phyloP scores from a whole-genome alignment of 1,139 yeast species.

The Taphrina deformans region DNA sequence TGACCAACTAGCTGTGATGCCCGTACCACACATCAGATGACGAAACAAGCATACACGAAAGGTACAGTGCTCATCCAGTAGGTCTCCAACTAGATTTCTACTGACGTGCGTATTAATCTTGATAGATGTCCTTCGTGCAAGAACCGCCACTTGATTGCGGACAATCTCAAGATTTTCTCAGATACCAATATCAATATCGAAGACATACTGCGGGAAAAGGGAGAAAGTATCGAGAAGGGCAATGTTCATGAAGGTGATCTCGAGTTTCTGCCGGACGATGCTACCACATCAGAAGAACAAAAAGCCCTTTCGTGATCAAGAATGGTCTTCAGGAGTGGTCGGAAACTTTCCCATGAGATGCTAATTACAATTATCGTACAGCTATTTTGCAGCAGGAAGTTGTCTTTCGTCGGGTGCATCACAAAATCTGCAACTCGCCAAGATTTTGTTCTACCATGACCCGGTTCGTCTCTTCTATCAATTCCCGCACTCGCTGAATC shows the following conservation, averaged over 20 bases:
- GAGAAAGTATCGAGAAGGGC: conserved; percentile 64
- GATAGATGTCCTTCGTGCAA: conserved; percentile 49
- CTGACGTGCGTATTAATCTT: too few relatives aligned
- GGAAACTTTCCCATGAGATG: too few relatives aligned
- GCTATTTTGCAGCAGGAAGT: too few relatives aligned
- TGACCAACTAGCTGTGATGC: conserved; percentile 55
- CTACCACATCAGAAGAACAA: not conserved
- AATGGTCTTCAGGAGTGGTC: too few relatives aligned
- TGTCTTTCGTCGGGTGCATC: not conserved
- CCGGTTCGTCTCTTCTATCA: not conserved
- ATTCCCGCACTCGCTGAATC: not conserved
- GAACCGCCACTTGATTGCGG: conserved; percentile 87
- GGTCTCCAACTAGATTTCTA: conserved; percentile 48
- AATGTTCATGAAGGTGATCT: conserved; percentile 34
- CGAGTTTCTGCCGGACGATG: conserved; percentile 14
- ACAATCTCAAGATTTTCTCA: conserved; percentile 79
- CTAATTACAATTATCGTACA: too few relatives aligned
- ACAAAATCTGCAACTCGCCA: conserved; percentile 1
- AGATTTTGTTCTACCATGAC: not conserved
- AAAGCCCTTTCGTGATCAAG: not conserved
- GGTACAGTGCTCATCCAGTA: conserved; percentile 91
- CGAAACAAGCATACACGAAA: conserved; percentile 82
- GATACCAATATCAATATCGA: conserved; percentile 74
- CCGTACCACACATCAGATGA: conserved; percentile 80
- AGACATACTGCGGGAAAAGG: conserved; percentile 73